Conservation (phyloP, 2,329 filamentous ascomycete genomes). For the Camptophora hylomeconis region DNA sequence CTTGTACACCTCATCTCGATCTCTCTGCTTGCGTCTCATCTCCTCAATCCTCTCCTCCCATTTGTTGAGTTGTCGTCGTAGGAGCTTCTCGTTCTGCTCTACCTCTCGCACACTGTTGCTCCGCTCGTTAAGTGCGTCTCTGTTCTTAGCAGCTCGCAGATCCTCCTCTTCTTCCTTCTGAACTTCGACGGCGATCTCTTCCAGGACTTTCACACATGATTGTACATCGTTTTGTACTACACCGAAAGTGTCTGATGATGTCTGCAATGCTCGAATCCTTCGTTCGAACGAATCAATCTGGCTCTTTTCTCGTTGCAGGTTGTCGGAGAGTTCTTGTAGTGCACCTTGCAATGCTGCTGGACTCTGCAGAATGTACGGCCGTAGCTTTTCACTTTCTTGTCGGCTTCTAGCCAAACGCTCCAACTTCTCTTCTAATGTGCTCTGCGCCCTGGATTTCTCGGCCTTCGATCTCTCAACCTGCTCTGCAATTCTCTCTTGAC, state of each 20-base stretch:
- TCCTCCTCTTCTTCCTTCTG: constrained; percentile 86
- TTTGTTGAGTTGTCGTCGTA: constrained; percentile 71
- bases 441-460: constrained; percentile 65
- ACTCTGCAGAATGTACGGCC: constrained; percentile 84
- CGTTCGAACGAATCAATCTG: constrained; percentile 82
- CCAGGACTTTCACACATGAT: constrained; percentile 75
- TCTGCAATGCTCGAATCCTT: constrained; percentile 78
- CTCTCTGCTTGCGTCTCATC: constrained; percentile 63
- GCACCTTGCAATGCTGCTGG: constrained; percentile 70
- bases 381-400: constrained; percentile 77
- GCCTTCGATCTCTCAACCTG: constrained; percentile 71
- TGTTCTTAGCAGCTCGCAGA: constrained; percentile 63
- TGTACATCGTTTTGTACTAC: constrained; percentile 76
- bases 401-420: constrained; percentile 49
- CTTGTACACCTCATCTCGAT: constrained; percentile 70
- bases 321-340: constrained; percentile 68
- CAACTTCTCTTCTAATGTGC: constrained; percentile 37
- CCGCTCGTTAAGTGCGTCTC: constrained; percentile 75
- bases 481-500: constrained; percentile 70
- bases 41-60: constrained; percentile 80
- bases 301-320: constrained; percentile 61
- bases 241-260: constrained; percentile 76
- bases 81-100: constrained; percentile 70
- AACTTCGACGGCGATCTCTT: constrained; percentile 74
- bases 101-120: constrained; percentile 85